These are phyloP conservation scores for Globisporangium polare DNA, from an alignment of 352 stramenopile genomes.

Conservation along the genomic window DNA sequence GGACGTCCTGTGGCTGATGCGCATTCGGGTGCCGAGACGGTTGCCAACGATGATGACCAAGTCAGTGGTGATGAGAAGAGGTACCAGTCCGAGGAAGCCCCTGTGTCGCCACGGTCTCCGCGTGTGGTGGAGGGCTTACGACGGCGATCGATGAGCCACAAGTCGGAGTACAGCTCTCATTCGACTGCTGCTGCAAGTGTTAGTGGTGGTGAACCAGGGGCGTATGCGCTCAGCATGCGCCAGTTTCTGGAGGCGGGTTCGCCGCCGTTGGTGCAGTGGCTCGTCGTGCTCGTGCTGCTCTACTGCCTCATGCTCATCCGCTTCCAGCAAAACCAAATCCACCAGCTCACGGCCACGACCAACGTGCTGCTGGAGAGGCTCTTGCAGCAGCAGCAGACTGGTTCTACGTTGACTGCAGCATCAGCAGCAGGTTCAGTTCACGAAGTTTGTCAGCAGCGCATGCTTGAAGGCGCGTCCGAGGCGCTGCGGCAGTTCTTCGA, in stretches of 20 bases:
- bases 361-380: slow-evolving; percentile 33
- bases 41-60: not conserved
- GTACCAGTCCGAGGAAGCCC: too few relatives aligned
- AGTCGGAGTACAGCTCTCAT: not conserved
- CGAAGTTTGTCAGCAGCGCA: not conserved
- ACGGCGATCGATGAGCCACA: not conserved
- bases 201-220: not conserved
- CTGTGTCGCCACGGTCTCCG: not conserved
- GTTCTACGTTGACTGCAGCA: not conserved
- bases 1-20: too few relatives aligned
- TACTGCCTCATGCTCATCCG: slow-evolving; percentile 38
- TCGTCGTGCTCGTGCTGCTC: slow-evolving; percentile 29
- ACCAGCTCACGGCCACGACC: slow-evolving; percentile 35
- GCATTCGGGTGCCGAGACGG: not conserved
- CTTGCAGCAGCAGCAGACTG: slow-evolving; percentile 15
- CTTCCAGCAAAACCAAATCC: slow-evolving; percentile 37
- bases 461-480: not conserved
- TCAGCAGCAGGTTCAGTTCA: not conserved
- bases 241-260: not conserved
- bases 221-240: not conserved
- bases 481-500: slow-evolving; percentile 4
- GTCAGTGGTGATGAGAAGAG: not conserved
- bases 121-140: not conserved
- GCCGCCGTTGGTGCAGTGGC: slow-evolving; percentile 24
- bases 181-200: not conserved